These are phyloP conservation scores for Pneumocystis jirovecii DNA, from an alignment of 1,139 yeast genomes.

Conservation along the genomic window DNA sequence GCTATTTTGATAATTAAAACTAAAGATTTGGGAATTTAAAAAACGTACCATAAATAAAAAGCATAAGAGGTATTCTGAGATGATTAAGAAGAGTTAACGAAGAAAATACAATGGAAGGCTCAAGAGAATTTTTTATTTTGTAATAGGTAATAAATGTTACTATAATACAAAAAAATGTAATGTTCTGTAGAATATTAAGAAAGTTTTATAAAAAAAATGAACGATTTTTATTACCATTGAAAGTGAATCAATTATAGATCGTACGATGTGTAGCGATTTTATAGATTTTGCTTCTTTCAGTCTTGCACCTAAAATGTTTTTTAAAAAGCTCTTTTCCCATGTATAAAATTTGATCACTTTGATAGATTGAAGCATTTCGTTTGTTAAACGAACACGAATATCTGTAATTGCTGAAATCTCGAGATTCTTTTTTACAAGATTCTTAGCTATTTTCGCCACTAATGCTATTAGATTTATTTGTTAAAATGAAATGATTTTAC, in stretches of 20 bases:
- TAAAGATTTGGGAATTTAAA: neutral
- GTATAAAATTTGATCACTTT: conserved; percentile 86
- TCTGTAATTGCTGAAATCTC: conserved; percentile 22
- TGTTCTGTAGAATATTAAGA: conserved; percentile 20
- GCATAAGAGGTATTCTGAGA: conserved; percentile 82
- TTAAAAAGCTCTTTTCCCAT: conserved; percentile 81
- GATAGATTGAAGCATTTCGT: conserved; percentile 80
- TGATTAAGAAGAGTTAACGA: conserved; percentile 69
- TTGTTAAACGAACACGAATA: conserved; percentile 55
- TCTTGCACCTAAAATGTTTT: conserved; percentile 62
- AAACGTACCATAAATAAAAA: conserved; percentile 33
- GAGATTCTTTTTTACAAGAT: neutral
- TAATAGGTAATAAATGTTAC: conserved; percentile 12
- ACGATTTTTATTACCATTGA: conserved; percentile 74
- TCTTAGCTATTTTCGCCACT: neutral
- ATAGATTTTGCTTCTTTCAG: conserved; percentile 75
- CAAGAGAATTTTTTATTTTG: conserved; percentile 49
- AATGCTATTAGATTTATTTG: neutral
- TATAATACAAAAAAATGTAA: neutral
- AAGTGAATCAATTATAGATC: conserved; percentile 58
- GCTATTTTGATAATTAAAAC: neutral
- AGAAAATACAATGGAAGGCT: conserved; percentile 90
- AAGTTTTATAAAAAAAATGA: conserved; percentile 87
- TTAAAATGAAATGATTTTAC: neutral
- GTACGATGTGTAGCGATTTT: conserved; percentile 60